phyloP scores from a whole-genome alignment of 75 land plant genomes.

The Chamaecyparis obtusa region DNA sequence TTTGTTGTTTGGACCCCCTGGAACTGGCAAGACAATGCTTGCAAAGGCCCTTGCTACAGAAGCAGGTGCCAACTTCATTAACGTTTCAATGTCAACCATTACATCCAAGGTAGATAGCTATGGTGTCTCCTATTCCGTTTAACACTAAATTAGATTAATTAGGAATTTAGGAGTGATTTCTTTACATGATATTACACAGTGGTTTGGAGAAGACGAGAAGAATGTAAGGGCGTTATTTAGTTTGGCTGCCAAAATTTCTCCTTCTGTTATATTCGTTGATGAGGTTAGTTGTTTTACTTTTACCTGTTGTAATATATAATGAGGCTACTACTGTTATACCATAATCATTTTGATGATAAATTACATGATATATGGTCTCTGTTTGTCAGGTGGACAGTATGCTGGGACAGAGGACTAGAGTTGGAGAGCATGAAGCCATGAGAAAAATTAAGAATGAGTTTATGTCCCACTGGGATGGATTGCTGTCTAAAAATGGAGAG shows the following conservation, averaged over 20 bases:
- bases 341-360: not conserved
- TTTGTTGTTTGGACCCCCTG: conserved; percentile 29
- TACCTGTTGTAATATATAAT: not conserved
- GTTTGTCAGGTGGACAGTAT: conserved; percentile 44
- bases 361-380: not conserved
- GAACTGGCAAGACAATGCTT: conserved; percentile 32
- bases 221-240: conserved; percentile 50
- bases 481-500: conserved; percentile 34
- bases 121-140: not conserved
- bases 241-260: conserved; percentile 47
- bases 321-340: not conserved
- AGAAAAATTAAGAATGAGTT: conserved; percentile 51
- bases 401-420: conserved; percentile 47
- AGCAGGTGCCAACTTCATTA: conserved; percentile 32
- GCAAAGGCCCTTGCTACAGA: conserved; percentile 35
- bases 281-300: conserved; percentile 21
- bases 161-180: not conserved
- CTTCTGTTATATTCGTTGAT: conserved; percentile 47
- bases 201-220: conserved; percentile 61
- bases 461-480: conserved; percentile 51
- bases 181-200: conserved; percentile 24
- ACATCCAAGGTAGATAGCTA: not conserved
- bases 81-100: conserved; percentile 31
- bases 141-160: not conserved
- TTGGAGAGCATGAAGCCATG: conserved; percentile 45